Conservation (phyloP, 306 rosid genomes). For the Cicer cuneatum region DNA sequence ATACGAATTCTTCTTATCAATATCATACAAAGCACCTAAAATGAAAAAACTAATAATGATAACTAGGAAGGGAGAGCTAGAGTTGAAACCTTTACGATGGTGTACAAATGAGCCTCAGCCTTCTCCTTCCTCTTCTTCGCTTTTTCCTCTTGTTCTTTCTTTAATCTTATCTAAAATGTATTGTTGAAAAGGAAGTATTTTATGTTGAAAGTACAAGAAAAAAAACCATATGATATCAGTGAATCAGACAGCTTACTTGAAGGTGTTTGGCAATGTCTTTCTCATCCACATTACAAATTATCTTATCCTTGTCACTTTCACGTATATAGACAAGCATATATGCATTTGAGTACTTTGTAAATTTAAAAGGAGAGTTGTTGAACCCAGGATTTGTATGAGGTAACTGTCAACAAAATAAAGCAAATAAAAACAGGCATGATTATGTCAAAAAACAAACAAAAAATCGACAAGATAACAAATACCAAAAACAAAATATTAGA, state of each 20-base stretch:
- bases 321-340: conserved; percentile 97
- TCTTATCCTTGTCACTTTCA: conserved; percentile 86
- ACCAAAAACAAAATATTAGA: conserved; percentile 15
- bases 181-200: conserved; percentile 19
- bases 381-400: conserved; percentile 90
- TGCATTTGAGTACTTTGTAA: conserved; percentile 89
- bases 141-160: conserved; percentile 89
- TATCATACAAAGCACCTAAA: conserved; percentile 25
- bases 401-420: conserved; percentile 57
- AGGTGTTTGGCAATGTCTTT: conserved; percentile 86
- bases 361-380: conserved; percentile 85
- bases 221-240: conserved; percentile 30
- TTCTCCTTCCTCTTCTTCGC: conserved; percentile 85
- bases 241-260: conserved; percentile 59
- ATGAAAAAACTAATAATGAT: not conserved
- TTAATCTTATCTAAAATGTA: conserved; percentile 70
- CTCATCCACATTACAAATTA: conserved; percentile 88
- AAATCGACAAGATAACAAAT: not conserved
- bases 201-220: conserved; percentile 10
- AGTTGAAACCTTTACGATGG: conserved; percentile 72
- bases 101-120: conserved; percentile 88
- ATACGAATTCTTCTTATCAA: conserved; percentile 11
- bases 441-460: not conserved
- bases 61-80: conserved; percentile 7
- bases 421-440: not conserved